Percentiles rank a stretch among this genome's conserved stretches.
Evolutionary conservation across 176 grass and related monocot genomes (phyloP).

Genomic region (Oryza meyeriana): DNA sequence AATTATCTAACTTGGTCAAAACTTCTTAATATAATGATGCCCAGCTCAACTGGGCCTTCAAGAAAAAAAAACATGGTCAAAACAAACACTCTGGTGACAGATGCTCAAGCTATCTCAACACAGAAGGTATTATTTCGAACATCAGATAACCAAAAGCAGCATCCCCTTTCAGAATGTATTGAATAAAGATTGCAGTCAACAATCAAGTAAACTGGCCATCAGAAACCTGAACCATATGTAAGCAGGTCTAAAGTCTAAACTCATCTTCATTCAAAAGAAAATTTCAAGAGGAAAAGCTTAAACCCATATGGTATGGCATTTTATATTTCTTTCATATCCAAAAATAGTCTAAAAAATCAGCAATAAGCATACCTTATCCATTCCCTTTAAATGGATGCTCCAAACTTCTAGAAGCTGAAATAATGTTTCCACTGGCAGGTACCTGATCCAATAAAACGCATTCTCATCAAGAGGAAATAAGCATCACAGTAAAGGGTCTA

Average conservation of each 20-base stretch:
- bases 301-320: not conserved
- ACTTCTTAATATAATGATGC: too few species aligned
- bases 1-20: not conserved
- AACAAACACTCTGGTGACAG: not conserved
- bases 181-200: not conserved
- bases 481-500: not conserved
- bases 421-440: conserved; percentile 60
- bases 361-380: conserved; percentile 59
- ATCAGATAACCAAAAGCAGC: conserved; percentile 2
- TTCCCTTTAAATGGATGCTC: conserved; percentile 56
- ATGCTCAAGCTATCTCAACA: not conserved
- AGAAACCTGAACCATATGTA: not conserved
- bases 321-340: not conserved
- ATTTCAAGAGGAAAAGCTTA: not conserved
- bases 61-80: not conserved
- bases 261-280: not conserved
- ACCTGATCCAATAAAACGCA: conserved; percentile 54
- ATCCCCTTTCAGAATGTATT: not conserved
- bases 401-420: conserved; percentile 62
- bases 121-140: not conserved
- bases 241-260: conserved; percentile 10
- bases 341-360: conserved; percentile 3
- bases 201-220: conserved; percentile 8
- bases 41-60: too few species aligned
- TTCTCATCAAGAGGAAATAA: conserved; percentile 11